Conservation (phyloP, 1,284 basidiomycete genomes). For the Abortiporus biennis region DNA sequence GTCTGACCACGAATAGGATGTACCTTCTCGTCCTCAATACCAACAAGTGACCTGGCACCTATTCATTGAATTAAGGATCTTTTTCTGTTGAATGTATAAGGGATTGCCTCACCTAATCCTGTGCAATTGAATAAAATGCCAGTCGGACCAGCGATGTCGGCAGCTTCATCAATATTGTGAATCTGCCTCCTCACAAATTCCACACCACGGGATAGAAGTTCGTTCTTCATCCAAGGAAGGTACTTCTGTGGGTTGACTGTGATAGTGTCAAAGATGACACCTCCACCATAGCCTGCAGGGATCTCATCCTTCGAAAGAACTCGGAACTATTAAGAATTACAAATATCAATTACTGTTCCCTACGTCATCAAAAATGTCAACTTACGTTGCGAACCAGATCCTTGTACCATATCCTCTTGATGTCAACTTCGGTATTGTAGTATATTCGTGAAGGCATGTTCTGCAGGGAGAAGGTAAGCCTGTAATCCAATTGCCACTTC, state of each 20-base stretch:
- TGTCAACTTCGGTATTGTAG: constrained; percentile 22
- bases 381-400: constrained; percentile 45
- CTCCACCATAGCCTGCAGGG: constrained; percentile 27
- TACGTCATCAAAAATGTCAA: constrained; percentile 8
- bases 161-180: constrained; percentile 35
- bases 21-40: constrained; percentile 68
- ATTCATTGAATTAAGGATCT: constrained; percentile 16
- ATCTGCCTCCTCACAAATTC: constrained; percentile 23
- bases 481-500: neutral
- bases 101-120: constrained; percentile 33
- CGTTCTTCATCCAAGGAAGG: constrained; percentile 40
- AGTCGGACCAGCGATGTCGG: constrained; percentile 26
- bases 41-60: constrained; percentile 70
- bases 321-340: constrained; percentile 28
- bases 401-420: constrained; percentile 43
- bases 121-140: constrained; percentile 44
- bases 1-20: constrained; percentile 87
- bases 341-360: neutral
- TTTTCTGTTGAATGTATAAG: neutral
- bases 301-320: constrained; percentile 29
- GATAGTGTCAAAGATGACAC: constrained; percentile 39
- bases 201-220: constrained; percentile 28
- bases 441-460: constrained; percentile 39
- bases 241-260: constrained; percentile 43
- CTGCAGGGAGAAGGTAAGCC: constrained; percentile 18